Evolutionary conservation across 768 basidiomycete genomes (phyloP), one percentile per base, ranked within the genome.

Genomic region (Hygrophoropsis aurantiaca): DNA sequence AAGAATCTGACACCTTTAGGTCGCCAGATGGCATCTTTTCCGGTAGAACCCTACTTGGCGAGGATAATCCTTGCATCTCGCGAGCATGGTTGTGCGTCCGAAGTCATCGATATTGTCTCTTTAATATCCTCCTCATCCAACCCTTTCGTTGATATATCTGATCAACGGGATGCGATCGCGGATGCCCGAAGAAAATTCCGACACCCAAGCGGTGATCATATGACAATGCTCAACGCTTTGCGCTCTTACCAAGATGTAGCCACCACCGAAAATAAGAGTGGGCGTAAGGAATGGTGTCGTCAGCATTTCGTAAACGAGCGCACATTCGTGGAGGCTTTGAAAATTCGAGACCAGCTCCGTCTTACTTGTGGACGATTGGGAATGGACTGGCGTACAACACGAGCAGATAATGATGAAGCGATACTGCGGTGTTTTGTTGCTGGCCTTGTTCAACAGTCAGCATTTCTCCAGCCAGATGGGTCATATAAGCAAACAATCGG

Each of bases 161-260:
- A 91, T 46, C 76, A 85, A 25, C 84, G 93, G 19, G 89, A 93
- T 33, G 73, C 73, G 8, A 85, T 86, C 4, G 69, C 78, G 1
- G 85, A 84, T 42, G 83, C 83, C 2, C 79, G 91, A 4, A 68
- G 73, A 33, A 89, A 88, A 65, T 97, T 98, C 62, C 73, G 81
- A 6, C 90, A 94, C 67, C 70, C 83, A 0, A 78, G 83, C 25
- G 95, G 97, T 5, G 97, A 99, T 65, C 97, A 99, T 65, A 72
- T 94, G 53, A 94, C 90, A 18, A 77, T 88, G 45, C 77, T 97
- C 52, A 94, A 94, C 56, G 84, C 85, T n/a, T 72, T 94, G 20
- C 77, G 81, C 9, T 81, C 90, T 16, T 97, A 90, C 62, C 78
- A 84, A 48, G 89, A 91, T 32, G 72, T 88, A n/a, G 68, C 74